Base-by-base conservation (phyloP, 768 basidiomycete species). In the Trametes cingulata region DNA sequence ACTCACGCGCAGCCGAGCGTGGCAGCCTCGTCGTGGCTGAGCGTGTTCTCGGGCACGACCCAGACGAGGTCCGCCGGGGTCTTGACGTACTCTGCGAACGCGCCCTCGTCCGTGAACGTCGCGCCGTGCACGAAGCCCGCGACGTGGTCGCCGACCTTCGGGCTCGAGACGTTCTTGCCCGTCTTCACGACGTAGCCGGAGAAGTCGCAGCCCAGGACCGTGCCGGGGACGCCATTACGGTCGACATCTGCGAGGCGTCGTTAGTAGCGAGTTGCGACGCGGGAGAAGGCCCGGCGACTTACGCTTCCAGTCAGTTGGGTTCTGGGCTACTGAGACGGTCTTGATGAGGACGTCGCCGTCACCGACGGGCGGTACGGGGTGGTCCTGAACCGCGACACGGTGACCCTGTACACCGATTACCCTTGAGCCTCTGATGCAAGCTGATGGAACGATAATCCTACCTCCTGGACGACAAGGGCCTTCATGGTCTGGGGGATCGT, bases 41-140 rank as follows among this genome's bases (percentile, higher is more conserved):
- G n/a, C 43, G 64, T 59, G 50, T 47, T 37, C 19, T 58, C 52
- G 15, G 61, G 64, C 4, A 66, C 58, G 17, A 25, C 35, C 62
- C 60, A 66, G 12, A 63, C 66, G 27, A 67, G 68, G n/a, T 67
- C 61, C 6, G 67, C 64, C 6, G 56, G 56, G 8, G 65, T 63
- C 59, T 69, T 58, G 22, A 67, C 59, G 58, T 71, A 73, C 54
- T 73, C 70, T 6, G 70, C 65, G 52, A 67, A 72, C 17, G 71
- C 65, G 15, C 71, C 69, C 29, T 55, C 56, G 40, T 65, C 53
- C 3, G 37, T 25, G 56, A 61, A 68, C 40, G 52, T 42, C 2
- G 65, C 66, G 36, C 72, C 70, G 20, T 65, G 71, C 10, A 70
- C 56, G 48, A 67, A 65, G n/a, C 69, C 71, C 0, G 70, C 68